Evolutionary conservation across 176 grass and related monocot species (phyloP).

Genomic region (Eremochloa ophiuroides): DNA sequence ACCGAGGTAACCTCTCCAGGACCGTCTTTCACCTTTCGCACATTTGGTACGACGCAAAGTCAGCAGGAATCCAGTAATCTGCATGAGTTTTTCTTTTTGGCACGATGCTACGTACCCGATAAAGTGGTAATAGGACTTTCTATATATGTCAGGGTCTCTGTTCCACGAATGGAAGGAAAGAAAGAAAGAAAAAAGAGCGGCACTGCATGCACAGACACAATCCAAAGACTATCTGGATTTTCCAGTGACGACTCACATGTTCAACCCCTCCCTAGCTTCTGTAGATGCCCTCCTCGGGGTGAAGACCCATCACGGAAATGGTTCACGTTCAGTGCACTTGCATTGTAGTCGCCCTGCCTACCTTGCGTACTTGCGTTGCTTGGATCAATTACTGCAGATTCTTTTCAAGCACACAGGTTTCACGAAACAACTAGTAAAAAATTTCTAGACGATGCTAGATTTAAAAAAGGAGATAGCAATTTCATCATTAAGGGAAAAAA

Average conservation of each 20-base stretch:
- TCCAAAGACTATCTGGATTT: not conserved
- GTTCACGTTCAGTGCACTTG: not conserved
- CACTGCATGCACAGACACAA: not conserved
- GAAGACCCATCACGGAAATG: not conserved
- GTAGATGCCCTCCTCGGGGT: not conserved
- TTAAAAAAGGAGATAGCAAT: too few species aligned
- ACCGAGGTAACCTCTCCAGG: not conserved
- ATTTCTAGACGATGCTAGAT: too few species aligned
- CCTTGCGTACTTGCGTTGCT: too few species aligned
- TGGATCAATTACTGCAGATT: not conserved
- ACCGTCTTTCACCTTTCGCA: constrained; percentile 8
- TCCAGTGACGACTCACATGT: not conserved
- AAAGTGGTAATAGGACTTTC: not conserved
- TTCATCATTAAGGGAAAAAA: too few species aligned
- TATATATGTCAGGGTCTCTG: not conserved
- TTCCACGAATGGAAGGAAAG: not conserved
- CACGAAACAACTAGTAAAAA: not conserved
- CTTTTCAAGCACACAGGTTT: not conserved
- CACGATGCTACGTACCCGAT: not conserved
- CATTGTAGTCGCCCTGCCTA: not conserved
- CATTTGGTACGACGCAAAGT: not conserved
- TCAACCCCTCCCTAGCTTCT: not conserved
- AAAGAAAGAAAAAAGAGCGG: not conserved
- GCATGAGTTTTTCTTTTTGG: not conserved
- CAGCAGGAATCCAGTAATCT: not conserved